Conservation (phyloP, 495 filamentous ascomycete species). For the Coniosporium apollinis region DNA sequence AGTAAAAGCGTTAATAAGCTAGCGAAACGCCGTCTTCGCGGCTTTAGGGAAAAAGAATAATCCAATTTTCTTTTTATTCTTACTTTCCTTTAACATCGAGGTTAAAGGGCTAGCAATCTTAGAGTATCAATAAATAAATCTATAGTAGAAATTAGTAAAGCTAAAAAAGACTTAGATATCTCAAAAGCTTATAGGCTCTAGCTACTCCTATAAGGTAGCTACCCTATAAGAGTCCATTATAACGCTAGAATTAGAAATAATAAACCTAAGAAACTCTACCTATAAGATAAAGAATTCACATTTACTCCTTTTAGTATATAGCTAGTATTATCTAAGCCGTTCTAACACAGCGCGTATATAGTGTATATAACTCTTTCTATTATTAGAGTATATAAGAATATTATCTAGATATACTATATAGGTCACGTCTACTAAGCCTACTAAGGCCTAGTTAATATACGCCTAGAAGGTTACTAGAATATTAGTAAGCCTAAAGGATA, state of each 20-base stretch:
- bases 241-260: slow-evolving; percentile 15
- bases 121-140: slow-evolving; percentile 11
- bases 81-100: too few relatives aligned
- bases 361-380: slow-evolving; percentile 1
- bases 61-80: slow-evolving; percentile 8
- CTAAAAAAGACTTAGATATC: slow-evolving; percentile 12
- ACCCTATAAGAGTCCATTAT: slow-evolving; percentile 19
- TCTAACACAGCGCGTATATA: slow-evolving; percentile 1
- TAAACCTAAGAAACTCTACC: slow-evolving; percentile 19
- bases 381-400: slow-evolving; percentile 8
- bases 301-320: slow-evolving; percentile 19
- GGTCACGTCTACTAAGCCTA: slow-evolving; percentile 3
- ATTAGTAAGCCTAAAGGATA: slow-evolving; percentile 6
- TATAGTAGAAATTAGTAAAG: slow-evolving; percentile 13
- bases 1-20: slow-evolving; percentile 32
- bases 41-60: slow-evolving; percentile 2
- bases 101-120: slow-evolving; percentile 5
- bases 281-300: slow-evolving; percentile 19
- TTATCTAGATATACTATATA: slow-evolving; percentile 7
- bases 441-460: slow-evolving; percentile 4
- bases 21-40: slow-evolving; percentile 28
- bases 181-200: slow-evolving; percentile 6
- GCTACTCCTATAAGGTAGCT: slow-evolving; percentile 6
- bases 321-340: background rate
- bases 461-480: slow-evolving; percentile 2